Evolutionary conservation across 1,284 basidiomycete species (phyloP), one percentile per base, ranked within the genome.

Genomic region (Heterobasidion occidentale): DNA sequence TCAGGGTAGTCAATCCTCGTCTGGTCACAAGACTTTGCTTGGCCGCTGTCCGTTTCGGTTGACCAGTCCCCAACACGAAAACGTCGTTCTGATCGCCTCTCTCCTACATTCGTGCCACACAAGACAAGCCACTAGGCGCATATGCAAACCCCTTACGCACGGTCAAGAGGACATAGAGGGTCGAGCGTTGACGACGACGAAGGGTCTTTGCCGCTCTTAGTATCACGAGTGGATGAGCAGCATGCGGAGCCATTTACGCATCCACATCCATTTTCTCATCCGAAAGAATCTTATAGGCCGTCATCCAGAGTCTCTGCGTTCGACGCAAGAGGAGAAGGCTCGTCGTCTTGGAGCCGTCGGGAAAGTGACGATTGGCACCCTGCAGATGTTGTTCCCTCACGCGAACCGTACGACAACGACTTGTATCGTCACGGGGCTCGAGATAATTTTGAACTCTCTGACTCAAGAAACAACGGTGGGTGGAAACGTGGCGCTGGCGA

Each of bases 361-460:
- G 78, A 79, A 55, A 65, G 69, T 58, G 79, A 80, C 58, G 72
- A 73, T 58, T 82, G 83, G 81, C 76, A 74, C 58, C 69, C 71
- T 57, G 66, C 70, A 55, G 77, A 80, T 60, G 61, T 73, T 33
- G 68, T 70, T 58, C 36, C 65, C 27, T 58, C 64, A 51, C 75
- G 76, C 60, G 79, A 84, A 64, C 77, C 77, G 59, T 80, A 81
- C 65, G 64, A 70, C 58, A 77, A 69, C 60, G 81, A 82, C 61
- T 65, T 66, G 19, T 78, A 81, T 66, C 70, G 73, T 68, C 77
- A 74, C 52, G 65, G 70, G 56, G 71, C 78, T 56, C 77, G 79
- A 66, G 79, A 57, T 47, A 56, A 73, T 46, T 64, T 77, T 72
- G 69, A 64, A 9, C 55, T 36, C 17, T 17, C 59, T 36, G 59